A percentile compares a stretch with the other conserved stretches of the same genome.
These are phyloP conservation scores for Aspergillus sclerotialis DNA, from an alignment of 2,329 filamentous ascomycete species.

Conservation along the genomic window DNA sequence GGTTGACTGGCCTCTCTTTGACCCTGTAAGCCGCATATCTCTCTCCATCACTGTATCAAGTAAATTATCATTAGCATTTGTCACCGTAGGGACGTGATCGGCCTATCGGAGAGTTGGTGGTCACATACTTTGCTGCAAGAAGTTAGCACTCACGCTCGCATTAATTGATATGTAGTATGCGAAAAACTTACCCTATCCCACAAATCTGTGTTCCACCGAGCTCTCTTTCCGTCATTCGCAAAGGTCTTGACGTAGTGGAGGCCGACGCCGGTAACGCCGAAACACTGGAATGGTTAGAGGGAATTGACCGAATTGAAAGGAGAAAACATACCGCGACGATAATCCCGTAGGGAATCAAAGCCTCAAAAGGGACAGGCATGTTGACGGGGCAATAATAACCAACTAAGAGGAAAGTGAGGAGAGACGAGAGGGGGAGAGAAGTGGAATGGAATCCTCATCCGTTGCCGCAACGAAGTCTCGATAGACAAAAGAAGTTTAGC, in stretches of 20 bases:
- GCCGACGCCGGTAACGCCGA: constrained; percentile 52
- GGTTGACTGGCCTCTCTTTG: constrained; percentile 55
- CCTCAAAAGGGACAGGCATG: constrained; percentile 63
- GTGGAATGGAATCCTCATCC: neutral
- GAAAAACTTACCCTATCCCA: constrained; percentile 55
- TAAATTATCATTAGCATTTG: constrained; percentile 19
- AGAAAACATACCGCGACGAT: constrained; percentile 50
- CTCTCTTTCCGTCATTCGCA: constrained; percentile 57
- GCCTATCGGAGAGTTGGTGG: neutral
- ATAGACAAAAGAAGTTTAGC: constrained; percentile 4
- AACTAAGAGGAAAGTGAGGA: constrained; percentile 1
- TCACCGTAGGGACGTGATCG: neutral
- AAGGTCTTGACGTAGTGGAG: constrained; percentile 52
- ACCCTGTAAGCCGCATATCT: constrained; percentile 57
- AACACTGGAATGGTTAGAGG: constrained; percentile 44
- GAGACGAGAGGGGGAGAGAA: neutral
- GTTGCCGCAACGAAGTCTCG: no score
- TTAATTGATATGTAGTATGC: neutral
- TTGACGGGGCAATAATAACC: constrained; percentile 3
- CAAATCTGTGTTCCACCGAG: constrained; percentile 52
- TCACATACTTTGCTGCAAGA: constrained; percentile 47
- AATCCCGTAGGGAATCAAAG: constrained; percentile 57
- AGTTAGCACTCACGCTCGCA: neutral
- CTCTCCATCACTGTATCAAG: constrained; percentile 56
- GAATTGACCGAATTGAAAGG: constrained; percentile 9